Evolutionary conservation across 345 rosid genomes (phyloP), one percentile per base, ranked within the genome.

Genomic region (Toxicodendron radicans): DNA sequence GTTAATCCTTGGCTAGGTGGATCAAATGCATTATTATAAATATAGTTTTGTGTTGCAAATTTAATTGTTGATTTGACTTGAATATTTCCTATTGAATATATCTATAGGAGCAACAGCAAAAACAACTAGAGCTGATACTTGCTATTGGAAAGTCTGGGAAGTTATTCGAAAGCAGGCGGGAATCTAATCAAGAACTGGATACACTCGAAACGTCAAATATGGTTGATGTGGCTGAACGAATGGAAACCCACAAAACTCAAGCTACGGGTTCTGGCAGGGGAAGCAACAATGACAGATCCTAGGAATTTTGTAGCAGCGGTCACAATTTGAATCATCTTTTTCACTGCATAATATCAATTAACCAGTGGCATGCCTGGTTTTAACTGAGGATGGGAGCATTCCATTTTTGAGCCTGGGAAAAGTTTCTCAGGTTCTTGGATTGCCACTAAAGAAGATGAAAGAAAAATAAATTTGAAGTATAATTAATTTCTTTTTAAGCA

Each of bases 101-200:
- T 51, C 56, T 85, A 80, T 74, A 95, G 99, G 97, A 93, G 65
- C 99, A 93, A 67, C 99, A 95, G 68, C 82, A 84, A 73, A 93
- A 91, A 76, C 99, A 95, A 76, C 93, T 95, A 5, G 97, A 91
- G 66, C 83, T 93, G 61, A 87, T 95, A 79, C 90, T 93, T 75
- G 95, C 91, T 35, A 80, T 95, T 51, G 92, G 85, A 18, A 93
- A 88, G 82, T 80, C 75, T 46, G 86, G 85, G 24, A 93, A 89
- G 73, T 75, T 91, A 70, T 86, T 80, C 78, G 92, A 90, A 43
- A 85, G 79, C 81, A 72, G 59, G 73, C 83, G 64, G 70, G 77
- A 57, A 7, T 71, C 79, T 58, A 70, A 24, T 58, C 79, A 76
- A 76, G 76, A 76, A 64, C 84, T 75, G 70, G 79, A 78, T 61